Evolutionary conservation across 371 early-diverging fungal species (phyloP).

Genomic region (Mortierella sp.): DNA sequence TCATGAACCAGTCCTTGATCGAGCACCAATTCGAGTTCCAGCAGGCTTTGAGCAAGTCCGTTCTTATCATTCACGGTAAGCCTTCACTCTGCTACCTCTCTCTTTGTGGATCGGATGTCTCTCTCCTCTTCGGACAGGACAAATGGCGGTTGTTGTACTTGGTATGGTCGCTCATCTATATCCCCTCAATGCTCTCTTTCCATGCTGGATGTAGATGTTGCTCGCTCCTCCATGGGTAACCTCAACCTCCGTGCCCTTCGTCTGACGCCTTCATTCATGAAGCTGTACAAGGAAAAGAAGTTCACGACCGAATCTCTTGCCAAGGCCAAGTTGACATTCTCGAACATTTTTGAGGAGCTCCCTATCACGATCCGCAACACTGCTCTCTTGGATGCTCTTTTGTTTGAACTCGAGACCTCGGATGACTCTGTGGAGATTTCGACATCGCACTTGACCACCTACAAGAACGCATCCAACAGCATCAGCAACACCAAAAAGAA

Average conservation of each 20-base stretch:
- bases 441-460: constrained; percentile 53
- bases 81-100: no score
- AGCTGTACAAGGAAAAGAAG: constrained; percentile 82
- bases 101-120: no score
- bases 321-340: constrained; percentile 82
- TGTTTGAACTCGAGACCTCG: constrained; percentile 80
- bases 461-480: constrained; percentile 38
- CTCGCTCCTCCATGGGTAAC: constrained; percentile 87
- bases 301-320: constrained; percentile 85
- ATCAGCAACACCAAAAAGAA: constrained; percentile 14
- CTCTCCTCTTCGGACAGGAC: no score
- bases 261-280: constrained; percentile 87
- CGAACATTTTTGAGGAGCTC: constrained; percentile 89
- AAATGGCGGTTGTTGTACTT: no score
- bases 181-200: neutral
- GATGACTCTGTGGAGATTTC: constrained; percentile 48
- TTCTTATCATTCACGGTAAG: constrained; percentile 87
- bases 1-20: constrained; percentile 90
- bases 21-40: constrained; percentile 93
- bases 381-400: constrained; percentile 80
- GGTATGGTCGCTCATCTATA: no score
- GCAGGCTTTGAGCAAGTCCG: constrained; percentile 84
- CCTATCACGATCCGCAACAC: constrained; percentile 90
- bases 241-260: constrained; percentile 90
- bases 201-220: constrained; percentile 69